These are phyloP conservation scores for Irpex rosettiformis DNA, from an alignment of 1,284 basidiomycete species.

Conservation along the genomic window DNA sequence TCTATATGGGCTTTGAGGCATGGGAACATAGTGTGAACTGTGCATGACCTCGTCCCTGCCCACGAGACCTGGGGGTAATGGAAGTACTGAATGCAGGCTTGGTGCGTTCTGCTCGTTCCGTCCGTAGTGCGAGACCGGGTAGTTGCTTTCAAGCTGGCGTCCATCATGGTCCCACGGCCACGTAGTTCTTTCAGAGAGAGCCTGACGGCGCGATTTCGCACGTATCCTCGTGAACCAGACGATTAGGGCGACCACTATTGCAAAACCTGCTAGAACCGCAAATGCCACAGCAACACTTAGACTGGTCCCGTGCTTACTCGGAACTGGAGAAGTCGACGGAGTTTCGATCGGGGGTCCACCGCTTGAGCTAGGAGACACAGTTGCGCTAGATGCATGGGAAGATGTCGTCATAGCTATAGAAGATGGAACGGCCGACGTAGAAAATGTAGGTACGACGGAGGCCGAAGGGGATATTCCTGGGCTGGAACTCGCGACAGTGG, in stretches of 20 bases:
- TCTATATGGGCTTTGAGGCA: conserved; percentile 20
- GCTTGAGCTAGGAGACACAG: neutral
- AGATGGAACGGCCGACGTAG: conserved; percentile 5
- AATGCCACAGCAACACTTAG: conserved; percentile 44
- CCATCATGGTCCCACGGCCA: conserved; percentile 29
- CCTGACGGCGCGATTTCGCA: conserved; percentile 29
- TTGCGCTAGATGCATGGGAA: neutral
- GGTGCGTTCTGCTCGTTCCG: conserved; percentile 19
- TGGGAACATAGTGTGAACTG: conserved; percentile 20
- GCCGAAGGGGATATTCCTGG: neutral
- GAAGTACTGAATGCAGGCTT: conserved; percentile 5
- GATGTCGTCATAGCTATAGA: neutral
- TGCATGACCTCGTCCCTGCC: conserved; percentile 9
- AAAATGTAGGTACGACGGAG: neutral
- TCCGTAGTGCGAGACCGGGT: conserved; percentile 8
- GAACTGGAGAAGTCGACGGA: neutral
- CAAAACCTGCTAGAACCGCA: conserved; percentile 37
- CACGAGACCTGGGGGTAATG: conserved; percentile 11
- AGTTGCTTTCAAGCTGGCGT: conserved; percentile 13
- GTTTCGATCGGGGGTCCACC: neutral
- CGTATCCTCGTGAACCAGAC: conserved; percentile 39
- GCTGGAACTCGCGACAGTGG: neutral
- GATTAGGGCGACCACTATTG: conserved; percentile 35
- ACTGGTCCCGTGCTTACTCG: conserved; percentile 27
- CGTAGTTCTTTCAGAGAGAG: conserved; percentile 22